These are phyloP conservation scores for Lolium multiflorum DNA, from an alignment of 176 grass and related monocot genomes.

Conservation along the genomic window DNA sequence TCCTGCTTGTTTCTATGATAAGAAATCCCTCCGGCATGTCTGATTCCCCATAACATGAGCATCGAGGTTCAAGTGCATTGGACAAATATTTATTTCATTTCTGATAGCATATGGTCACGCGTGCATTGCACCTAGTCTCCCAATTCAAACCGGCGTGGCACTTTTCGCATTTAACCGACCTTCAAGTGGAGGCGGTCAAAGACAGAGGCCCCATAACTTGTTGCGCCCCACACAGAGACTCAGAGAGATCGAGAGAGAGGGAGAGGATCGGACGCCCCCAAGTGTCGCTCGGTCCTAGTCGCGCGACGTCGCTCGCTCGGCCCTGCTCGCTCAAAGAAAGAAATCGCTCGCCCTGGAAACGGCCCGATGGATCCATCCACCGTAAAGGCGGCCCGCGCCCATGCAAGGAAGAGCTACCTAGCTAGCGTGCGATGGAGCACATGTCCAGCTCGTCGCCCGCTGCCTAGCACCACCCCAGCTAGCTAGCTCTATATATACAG, in stretches of 20 bases:
- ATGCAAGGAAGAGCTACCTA: not conserved
- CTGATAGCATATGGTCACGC: not conserved
- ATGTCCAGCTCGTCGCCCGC: constrained; percentile 11
- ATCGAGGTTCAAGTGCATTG: no score
- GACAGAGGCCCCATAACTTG: not conserved
- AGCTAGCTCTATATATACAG: no score
- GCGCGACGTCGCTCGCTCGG: not conserved
- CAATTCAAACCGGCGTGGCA: not conserved
- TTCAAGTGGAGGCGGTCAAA: not conserved
- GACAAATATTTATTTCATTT: no score
- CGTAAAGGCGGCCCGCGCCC: not conserved
- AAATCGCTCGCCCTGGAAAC: not conserved
- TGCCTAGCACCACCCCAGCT: not conserved
- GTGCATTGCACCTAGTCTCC: not conserved
- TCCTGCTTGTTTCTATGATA: no score
- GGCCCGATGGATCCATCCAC: not conserved
- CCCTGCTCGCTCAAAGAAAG: not conserved
- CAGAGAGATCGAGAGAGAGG: no score
- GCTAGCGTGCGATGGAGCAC: constrained; percentile 21
- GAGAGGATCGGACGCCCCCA: not conserved
- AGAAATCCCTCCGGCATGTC: no score
- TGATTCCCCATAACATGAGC: no score
- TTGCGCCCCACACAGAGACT: not conserved
- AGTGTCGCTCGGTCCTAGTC: constrained; percentile 29
- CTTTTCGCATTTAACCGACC: constrained; percentile 26